Percentiles rank a stretch among this genome's conserved stretches.
Evolutionary conservation across 257 asterid species (phyloP).

Genomic region (Marsdenia floribunda): DNA sequence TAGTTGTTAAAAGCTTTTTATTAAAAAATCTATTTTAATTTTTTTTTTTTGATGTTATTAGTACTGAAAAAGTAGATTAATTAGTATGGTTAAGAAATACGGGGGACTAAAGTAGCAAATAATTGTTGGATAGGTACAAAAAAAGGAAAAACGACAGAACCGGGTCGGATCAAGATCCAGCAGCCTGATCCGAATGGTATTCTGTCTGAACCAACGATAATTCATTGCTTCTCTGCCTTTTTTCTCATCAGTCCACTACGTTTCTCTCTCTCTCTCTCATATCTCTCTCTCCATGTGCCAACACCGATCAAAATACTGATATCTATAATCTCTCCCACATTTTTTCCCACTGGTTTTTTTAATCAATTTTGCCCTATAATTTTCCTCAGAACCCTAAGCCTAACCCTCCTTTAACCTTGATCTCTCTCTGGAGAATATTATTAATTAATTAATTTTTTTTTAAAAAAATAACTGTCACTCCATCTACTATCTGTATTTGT

Average conservation of each 20-base stretch:
- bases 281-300: slow-evolving; percentile 22
- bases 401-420: slow-evolving; percentile 19
- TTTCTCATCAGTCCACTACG: slow-evolving; percentile 39
- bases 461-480: slow-evolving; percentile 8
- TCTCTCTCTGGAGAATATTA: slow-evolving; percentile 1
- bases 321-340: neutral
- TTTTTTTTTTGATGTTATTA: too few relatives aligned
- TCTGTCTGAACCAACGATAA: slow-evolving; percentile 1
- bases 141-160: neutral
- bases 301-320: slow-evolving; percentile 18
- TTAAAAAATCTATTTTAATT: too few relatives aligned
- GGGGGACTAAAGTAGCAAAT: neutral
- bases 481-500: slow-evolving; percentile 8
- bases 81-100: neutral
- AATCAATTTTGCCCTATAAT: neutral
- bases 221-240: slow-evolving; percentile 17
- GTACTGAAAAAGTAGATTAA: neutral
- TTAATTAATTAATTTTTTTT: neutral
- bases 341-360: slow-evolving; percentile 1
- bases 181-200: slow-evolving; percentile 16
- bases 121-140: neutral
- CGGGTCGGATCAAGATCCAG: slow-evolving; percentile 13
- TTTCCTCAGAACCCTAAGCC: slow-evolving; percentile 27
- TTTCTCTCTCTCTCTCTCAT: neutral
- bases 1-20: too few relatives aligned